phyloP scores from a whole-genome alignment of 371 early-diverging fungal genomes.

The Syncephalastrum sp. region DNA sequence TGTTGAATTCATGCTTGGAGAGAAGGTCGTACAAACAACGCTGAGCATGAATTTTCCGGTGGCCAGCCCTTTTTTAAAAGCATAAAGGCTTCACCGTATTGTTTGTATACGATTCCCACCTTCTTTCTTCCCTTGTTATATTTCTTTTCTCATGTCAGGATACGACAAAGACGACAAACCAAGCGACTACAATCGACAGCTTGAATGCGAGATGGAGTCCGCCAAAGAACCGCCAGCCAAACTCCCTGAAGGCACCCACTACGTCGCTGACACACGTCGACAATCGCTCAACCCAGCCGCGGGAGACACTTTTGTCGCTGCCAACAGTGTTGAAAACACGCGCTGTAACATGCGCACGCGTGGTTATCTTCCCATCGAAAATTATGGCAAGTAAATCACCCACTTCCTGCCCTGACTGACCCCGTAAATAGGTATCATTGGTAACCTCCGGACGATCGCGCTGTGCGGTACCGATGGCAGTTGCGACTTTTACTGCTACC shows the following conservation, averaged over 20 bases:
- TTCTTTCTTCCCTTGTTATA: not conserved
- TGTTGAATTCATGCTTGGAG: too few relatives aligned
- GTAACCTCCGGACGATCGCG: conserved; percentile 76
- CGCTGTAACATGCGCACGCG: conserved; percentile 26
- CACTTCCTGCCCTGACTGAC: too few relatives aligned
- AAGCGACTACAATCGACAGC: conserved; percentile 26
- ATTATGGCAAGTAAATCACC: conserved; percentile 50
- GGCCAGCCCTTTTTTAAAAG: too few relatives aligned
- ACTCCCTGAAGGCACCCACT: conserved; percentile 35
- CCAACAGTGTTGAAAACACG: conserved; percentile 9
- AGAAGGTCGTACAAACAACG: conserved; percentile 2
- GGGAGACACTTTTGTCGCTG: conserved; percentile 1
- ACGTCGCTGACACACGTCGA: conserved; percentile 46
- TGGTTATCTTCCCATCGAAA: conserved; percentile 70
- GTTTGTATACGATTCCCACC: not conserved
- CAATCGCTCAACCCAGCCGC: conserved; percentile 26
- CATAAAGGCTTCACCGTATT: too few relatives aligned
- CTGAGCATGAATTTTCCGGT: conserved; percentile 2
- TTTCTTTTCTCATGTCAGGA: conserved; percentile 1
- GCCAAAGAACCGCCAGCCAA: conserved; percentile 15
- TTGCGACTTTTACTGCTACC: conserved; percentile 79
- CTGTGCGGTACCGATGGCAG: conserved; percentile 73
- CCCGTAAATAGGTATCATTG: conserved; percentile 47
- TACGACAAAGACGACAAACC: conserved; percentile 22
- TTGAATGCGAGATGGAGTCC: conserved; percentile 40